Evolutionary conservation across 345 rosid genomes (phyloP).

Genomic region (Camelina laxa): DNA sequence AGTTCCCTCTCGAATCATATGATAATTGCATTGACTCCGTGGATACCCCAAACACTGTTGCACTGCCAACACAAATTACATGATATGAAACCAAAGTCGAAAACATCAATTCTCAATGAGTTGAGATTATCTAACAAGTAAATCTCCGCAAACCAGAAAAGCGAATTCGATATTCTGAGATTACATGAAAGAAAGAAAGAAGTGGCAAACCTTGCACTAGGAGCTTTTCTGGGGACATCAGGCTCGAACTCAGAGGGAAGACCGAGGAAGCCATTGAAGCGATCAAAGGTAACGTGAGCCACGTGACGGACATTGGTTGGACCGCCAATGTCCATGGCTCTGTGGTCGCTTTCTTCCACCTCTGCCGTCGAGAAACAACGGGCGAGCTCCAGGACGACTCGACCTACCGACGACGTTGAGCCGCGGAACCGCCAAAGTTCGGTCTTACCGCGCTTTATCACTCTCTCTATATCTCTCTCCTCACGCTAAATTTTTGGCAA

Average conservation of each 20-base stretch:
- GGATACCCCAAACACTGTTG: slow-evolving; percentile 93
- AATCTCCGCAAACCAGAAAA: background rate
- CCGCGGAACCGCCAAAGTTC: slow-evolving; percentile 35
- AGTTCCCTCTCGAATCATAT: slow-evolving; percentile 86
- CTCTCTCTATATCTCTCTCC: slow-evolving; percentile 32
- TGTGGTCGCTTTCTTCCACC: slow-evolving; percentile 53
- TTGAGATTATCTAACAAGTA: background rate
- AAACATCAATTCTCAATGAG: background rate
- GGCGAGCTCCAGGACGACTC: slow-evolving; percentile 66
- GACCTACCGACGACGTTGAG: slow-evolving; percentile 30
- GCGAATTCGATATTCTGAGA: background rate
- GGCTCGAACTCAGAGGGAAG: slow-evolving; percentile 74
- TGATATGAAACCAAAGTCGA: background rate
- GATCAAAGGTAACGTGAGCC: slow-evolving; percentile 95
- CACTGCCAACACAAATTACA: slow-evolving; percentile 55
- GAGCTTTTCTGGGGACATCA: slow-evolving; percentile 81
- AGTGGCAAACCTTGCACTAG: slow-evolving; percentile 77
- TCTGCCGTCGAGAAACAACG: slow-evolving; percentile 62
- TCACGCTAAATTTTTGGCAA: background rate
- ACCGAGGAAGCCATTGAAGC: slow-evolving; percentile 93
- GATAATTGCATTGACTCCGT: slow-evolving; percentile 98
- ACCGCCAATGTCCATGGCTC: slow-evolving; percentile 83
- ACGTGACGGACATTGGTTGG: slow-evolving; percentile 88
- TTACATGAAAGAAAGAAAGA: background rate
- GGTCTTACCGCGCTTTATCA: slow-evolving; percentile 24